Evolutionary conservation across 228 moss, liverwort and hornwort genomes (phyloP), one percentile per base, ranked within the genome.

Genomic region (Sphagnum magellanicum): DNA sequence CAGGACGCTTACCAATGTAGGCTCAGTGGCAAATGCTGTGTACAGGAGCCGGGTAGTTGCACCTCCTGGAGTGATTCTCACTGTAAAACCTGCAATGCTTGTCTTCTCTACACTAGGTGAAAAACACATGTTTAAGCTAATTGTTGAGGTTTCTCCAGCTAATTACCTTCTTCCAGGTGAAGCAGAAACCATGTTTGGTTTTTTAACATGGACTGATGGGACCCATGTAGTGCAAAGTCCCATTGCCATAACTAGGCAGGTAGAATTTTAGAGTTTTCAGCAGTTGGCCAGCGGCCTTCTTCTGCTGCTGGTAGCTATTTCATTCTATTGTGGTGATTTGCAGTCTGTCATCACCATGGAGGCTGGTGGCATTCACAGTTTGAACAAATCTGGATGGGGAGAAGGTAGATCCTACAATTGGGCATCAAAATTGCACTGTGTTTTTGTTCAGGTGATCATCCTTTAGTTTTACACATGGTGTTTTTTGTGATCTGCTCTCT

Each of bases 1-100:
- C 5, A 55, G 73, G 10, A 48, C 12, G 16, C 51, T 73, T 32
- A 73, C 73, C 53, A 73, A 73, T 48, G 73, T 73, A 57, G 73
- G 65, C 10, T 48, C 53, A 7, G 52, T 49, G 4, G 66, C n/a
- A 11, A 73, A 52, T 12, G 65, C 32, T 0, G 55, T 53, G 7
- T 68, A 68, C 53, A 14, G 8, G 46, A 53, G 52, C 10, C 14
- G 13, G 6, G 68, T 68, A 9, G 10, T n/a, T 8, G 50, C 52
- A 9, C 68, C 68, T 10, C 6, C 50, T 12, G 68, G 68, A 5
- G 46, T 68, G 13, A 11, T 52, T n/a, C 46, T 68, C 4, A 6
- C 3, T 5, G 68, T 68, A 46, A 16, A n/a, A 5, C 68, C 68
- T 6, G 12, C 6, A 14, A 16, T 16, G 13, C 68, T 68, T 4